Conservation (phyloP, 179 eudicot genomes). For the Carnegiea gigantea region DNA sequence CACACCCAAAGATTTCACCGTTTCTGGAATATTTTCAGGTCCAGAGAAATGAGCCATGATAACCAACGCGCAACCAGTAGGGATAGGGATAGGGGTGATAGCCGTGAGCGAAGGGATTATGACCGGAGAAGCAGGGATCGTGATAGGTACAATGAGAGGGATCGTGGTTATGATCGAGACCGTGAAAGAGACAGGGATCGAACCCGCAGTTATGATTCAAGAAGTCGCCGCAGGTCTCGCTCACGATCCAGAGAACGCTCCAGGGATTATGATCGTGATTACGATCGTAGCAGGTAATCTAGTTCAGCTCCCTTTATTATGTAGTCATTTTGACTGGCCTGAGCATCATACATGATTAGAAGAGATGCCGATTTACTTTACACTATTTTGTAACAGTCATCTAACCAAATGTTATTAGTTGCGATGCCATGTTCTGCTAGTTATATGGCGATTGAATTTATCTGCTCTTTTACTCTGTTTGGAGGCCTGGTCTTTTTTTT, state of each 20-base stretch:
- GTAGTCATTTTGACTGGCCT: not conserved
- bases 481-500: too few species aligned
- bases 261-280: conserved; percentile 57
- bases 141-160: conserved; percentile 66
- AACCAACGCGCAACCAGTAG: conserved; percentile 64
- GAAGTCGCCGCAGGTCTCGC: conserved; percentile 82
- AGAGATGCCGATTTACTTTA: not conserved
- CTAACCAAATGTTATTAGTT: not conserved
- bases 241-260: conserved; percentile 79
- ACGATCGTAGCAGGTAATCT: conserved; percentile 63
- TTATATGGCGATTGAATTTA: not conserved
- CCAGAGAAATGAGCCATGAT: conserved; percentile 74
- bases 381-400: not conserved
- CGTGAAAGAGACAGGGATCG: conserved; percentile 65
- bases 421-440: not conserved
- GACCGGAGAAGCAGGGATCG: conserved; percentile 75
- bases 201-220: conserved; percentile 71
- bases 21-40: conserved; percentile 36
- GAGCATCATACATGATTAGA: not conserved
- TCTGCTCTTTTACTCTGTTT: not conserved
- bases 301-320: not conserved
- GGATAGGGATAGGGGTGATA: conserved; percentile 63
- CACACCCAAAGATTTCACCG: not conserved
- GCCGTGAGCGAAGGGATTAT: conserved; percentile 65
- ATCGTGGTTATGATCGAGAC: conserved; percentile 57